Percentiles rank a stretch among this genome's conserved stretches.
Evolutionary conservation across 2,329 filamentous ascomycete genomes (phyloP).

Genomic region (Paramyrothecium sp.): DNA sequence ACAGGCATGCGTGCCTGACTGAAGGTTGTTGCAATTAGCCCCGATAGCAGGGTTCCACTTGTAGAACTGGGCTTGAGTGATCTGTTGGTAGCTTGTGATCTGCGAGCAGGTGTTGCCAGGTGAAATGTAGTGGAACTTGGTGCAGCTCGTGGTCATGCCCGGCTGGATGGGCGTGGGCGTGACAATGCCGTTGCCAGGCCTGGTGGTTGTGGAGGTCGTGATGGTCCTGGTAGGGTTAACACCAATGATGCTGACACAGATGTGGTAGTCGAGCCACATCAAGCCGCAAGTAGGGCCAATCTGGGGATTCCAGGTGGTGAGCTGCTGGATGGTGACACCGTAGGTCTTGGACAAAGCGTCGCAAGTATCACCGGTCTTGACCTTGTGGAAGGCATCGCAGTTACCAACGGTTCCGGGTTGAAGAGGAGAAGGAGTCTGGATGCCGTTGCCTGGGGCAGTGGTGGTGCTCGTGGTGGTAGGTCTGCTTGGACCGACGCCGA

Average conservation of each 20-base stretch:
- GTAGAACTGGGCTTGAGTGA: background rate
- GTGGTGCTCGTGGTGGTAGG: background rate
- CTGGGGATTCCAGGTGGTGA: background rate
- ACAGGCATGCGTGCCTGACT: background rate
- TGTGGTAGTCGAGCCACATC: background rate
- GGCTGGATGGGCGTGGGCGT: background rate
- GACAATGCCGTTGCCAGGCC: background rate
- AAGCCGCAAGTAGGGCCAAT: background rate
- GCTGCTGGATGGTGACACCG: background rate
- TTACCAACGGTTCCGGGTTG: background rate
- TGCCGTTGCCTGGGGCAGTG: background rate
- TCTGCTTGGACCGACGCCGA: conserved; percentile 1
- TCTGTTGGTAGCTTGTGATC: background rate
- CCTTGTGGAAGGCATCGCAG: background rate
- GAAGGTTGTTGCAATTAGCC: background rate
- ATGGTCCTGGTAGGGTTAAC: background rate
- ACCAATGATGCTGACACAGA: conserved; percentile 3
- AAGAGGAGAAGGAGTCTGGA: background rate
- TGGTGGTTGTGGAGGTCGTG: background rate
- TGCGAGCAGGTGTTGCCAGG: background rate
- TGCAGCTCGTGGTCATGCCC: background rate
- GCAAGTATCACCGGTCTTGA: background rate
- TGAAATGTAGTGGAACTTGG: background rate
- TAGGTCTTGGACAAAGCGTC: background rate
- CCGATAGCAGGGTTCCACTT: background rate